Evolutionary conservation across 2,329 filamentous ascomycete genomes (phyloP), one percentile per base, ranked within the genome.

Genomic region (Paracoccidioides brasiliensis): DNA sequence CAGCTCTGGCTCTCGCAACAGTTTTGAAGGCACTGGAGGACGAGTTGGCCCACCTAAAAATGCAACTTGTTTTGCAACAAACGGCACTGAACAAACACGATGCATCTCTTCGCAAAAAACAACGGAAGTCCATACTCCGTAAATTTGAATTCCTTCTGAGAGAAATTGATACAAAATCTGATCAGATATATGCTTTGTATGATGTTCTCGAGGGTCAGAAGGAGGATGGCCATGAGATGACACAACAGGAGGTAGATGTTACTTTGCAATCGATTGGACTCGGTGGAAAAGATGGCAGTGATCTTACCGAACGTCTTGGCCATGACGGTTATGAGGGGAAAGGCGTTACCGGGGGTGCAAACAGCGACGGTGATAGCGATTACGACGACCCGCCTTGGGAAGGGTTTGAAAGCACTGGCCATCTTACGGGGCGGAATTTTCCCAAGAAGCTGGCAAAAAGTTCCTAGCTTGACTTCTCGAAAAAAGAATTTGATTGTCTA

Each of bases 151-250:
- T 73, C 28, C 65, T 89, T 22, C 73, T 85, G 44, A 77, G 77
- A 58, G 77, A 80, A 53, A 80, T 89, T 30, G 85, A 90, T 64
- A 77, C 79, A 64, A 89, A 90, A 70, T 82, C 83, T 32, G 84
- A 87, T 58, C 86, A 90, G 68, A 83, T 95, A 44, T 94, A 95
- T 70, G 80, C 81, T 44, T 75, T 95, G 12, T 88, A 90, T 63
- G 89, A 95, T 67, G 88, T 93, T 0, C 76, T 93, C 0, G 88
- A 91, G 69, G 87, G 85, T 5, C 86, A 90, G 67, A 88, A 86
- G 72, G 76, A 76, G 38, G 77, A 78, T 2, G 82, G 82, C 0
- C 79, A 81, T 64, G 76, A 78, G 60, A 83, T 86, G 77, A 79
- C 74, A 0, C 77, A 80, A 61, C 78, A 81, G 22, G 78, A 83